Conservation (phyloP, 139 green algal genomes). For the Tetratostichococcus sp. region DNA sequence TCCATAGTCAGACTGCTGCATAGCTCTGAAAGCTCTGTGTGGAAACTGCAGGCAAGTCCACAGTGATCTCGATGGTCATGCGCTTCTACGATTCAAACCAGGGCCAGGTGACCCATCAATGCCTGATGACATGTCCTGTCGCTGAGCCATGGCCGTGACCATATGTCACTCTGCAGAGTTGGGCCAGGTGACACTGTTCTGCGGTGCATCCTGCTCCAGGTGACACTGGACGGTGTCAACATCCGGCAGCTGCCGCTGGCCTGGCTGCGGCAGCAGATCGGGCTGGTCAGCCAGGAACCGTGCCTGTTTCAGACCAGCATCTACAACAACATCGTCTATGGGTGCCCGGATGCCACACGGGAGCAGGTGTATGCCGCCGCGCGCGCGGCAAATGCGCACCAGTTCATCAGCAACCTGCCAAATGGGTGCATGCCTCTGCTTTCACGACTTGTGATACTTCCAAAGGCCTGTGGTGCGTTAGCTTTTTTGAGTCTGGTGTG, state of each 20-base stretch:
- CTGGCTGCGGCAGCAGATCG: conserved; percentile 64
- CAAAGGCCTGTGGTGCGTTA: too few relatives aligned
- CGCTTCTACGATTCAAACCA: conserved; percentile 85
- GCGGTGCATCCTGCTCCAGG: neutral
- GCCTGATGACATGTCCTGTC: too few relatives aligned
- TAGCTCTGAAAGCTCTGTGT: too few relatives aligned
- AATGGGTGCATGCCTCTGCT: neutral
- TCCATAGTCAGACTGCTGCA: too few relatives aligned
- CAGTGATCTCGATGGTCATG: conserved; percentile 81
- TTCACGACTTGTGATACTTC: too few relatives aligned
- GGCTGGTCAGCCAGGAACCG: conserved; percentile 83
- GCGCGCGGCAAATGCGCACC: conserved; percentile 68
- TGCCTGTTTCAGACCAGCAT: conserved; percentile 82
- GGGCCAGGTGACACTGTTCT: too few relatives aligned
- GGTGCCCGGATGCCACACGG: conserved; percentile 21
- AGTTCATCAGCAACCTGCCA: conserved; percentile 65
- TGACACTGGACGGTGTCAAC: conserved; percentile 78
- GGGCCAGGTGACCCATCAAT: conserved; percentile 19
- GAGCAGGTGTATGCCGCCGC: conserved; percentile 68
- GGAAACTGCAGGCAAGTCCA: conserved; percentile 84
- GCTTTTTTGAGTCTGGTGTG: too few relatives aligned
- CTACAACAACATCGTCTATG: conserved; percentile 83
- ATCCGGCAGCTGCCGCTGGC: conserved; percentile 62
- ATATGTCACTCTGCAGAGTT: too few relatives aligned
- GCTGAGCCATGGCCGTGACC: too few relatives aligned